Conservation (phyloP, 306 rosid species). For the Oxytropis ochrocephala region DNA sequence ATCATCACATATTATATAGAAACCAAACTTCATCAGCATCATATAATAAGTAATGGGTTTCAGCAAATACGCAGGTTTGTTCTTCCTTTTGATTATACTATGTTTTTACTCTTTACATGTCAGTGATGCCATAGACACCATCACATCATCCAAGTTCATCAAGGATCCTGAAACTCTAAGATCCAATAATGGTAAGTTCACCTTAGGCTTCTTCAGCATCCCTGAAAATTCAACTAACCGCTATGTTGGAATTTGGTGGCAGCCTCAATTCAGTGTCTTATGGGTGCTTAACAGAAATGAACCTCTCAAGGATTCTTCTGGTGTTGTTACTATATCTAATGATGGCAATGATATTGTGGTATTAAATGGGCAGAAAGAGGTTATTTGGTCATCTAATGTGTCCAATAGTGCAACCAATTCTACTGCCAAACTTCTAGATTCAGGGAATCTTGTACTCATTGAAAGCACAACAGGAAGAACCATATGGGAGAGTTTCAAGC, state of each 20-base stretch:
- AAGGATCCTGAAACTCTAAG: neutral
- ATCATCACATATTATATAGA: neutral
- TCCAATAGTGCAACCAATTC: neutral
- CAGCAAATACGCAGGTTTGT: neutral
- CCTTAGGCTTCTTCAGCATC: neutral
- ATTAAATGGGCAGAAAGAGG: constrained; percentile 8
- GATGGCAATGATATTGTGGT: constrained; percentile 21
- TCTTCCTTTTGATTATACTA: neutral
- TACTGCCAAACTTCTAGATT: constrained; percentile 25
- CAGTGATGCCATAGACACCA: neutral
- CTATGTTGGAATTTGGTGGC: constrained; percentile 20
- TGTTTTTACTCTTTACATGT: neutral
- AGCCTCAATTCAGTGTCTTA: neutral
- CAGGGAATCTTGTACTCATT: constrained; percentile 27
- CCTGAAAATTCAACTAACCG: constrained; percentile 9
- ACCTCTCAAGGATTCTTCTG: constrained; percentile 15
- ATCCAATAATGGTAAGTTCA: neutral
- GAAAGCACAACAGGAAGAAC: neutral
- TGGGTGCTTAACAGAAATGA: constrained; percentile 29
- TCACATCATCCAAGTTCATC: neutral
- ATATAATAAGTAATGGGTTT: neutral
- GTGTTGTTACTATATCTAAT: constrained; percentile 5
- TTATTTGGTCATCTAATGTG: constrained; percentile 33
- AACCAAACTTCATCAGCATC: neutral
- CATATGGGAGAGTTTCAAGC: constrained; percentile 32